Conservation (phyloP, 768 basidiomycete genomes). For the Gautieria morchelliformis region DNA sequence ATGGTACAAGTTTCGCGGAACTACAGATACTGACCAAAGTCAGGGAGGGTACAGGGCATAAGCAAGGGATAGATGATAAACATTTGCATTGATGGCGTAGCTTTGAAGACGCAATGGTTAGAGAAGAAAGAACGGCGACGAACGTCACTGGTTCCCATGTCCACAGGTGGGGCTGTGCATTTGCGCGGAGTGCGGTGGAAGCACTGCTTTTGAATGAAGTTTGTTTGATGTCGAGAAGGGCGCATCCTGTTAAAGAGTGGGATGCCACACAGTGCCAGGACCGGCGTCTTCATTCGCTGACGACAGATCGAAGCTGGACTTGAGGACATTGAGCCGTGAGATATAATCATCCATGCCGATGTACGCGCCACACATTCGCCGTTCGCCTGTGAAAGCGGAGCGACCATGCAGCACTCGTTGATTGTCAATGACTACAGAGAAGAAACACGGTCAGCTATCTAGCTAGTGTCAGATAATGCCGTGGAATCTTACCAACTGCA, state of each 20-base stretch:
- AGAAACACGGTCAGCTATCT: neutral
- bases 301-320: constrained; percentile 43
- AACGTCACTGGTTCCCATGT: neutral
- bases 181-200: neutral
- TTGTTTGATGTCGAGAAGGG: neutral
- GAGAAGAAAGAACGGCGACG: neutral
- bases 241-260: constrained; percentile 33
- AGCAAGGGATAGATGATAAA: neutral
- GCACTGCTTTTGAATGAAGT: neutral
- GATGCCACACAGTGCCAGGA: constrained; percentile 42
- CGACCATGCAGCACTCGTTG: constrained; percentile 91
- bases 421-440: constrained; percentile 69
- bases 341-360: constrained; percentile 84
- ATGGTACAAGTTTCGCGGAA: neutral
- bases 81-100: neutral
- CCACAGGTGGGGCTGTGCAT: neutral
- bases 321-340: constrained; percentile 63
- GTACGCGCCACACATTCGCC: constrained; percentile 95
- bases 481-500: constrained; percentile 53
- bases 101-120: neutral
- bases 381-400: constrained; percentile 78
- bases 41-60: neutral
- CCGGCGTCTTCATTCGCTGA: neutral
- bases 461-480: neutral
- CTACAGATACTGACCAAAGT: neutral